A percentile compares a stretch with the other conserved stretches of the same genome.
Conservation (phyloP, 1,284 basidiomycete species). For the Apiotrichum montevideense region DNA sequence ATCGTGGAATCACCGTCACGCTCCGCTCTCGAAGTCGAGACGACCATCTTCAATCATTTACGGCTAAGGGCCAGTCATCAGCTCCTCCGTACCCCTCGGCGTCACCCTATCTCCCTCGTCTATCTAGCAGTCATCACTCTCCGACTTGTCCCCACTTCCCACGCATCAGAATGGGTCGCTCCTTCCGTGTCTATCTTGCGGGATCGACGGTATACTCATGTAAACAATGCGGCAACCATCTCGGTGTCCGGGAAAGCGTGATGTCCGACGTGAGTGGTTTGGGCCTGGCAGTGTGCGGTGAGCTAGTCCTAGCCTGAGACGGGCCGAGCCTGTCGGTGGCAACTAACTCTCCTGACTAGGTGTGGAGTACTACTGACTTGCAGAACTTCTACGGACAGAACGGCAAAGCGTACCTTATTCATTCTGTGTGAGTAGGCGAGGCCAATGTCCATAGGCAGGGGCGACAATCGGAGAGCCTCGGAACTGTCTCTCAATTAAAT, state of each 20-base stretch:
- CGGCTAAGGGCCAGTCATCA: too few species aligned
- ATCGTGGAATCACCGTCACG: too few species aligned
- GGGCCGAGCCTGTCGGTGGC: background rate
- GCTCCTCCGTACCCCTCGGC: too few species aligned
- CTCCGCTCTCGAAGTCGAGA: too few species aligned
- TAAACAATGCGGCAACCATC: slow-evolving; percentile 82
- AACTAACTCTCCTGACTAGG: background rate
- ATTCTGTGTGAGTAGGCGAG: slow-evolving; percentile 65
- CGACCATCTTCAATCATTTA: too few species aligned
- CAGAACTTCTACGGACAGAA: slow-evolving; percentile 74
- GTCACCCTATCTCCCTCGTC: too few species aligned
- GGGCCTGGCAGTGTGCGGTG: background rate
- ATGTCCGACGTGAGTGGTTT: slow-evolving; percentile 67
- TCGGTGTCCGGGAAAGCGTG: slow-evolving; percentile 86
- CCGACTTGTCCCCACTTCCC: background rate
- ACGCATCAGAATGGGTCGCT: slow-evolving; percentile 33
- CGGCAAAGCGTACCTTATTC: slow-evolving; percentile 88
- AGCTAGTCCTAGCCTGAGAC: too few species aligned
- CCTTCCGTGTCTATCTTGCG: slow-evolving; percentile 69
- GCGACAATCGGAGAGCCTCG: too few species aligned
- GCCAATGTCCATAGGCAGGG: background rate
- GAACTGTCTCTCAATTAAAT: too few species aligned
- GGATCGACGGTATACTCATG: slow-evolving; percentile 89
- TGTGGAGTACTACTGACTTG: background rate
- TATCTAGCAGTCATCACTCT: too few species aligned